Base-by-base conservation (phyloP, 23 red algal genomes). In the Gracilariopsis chorda region DNA sequence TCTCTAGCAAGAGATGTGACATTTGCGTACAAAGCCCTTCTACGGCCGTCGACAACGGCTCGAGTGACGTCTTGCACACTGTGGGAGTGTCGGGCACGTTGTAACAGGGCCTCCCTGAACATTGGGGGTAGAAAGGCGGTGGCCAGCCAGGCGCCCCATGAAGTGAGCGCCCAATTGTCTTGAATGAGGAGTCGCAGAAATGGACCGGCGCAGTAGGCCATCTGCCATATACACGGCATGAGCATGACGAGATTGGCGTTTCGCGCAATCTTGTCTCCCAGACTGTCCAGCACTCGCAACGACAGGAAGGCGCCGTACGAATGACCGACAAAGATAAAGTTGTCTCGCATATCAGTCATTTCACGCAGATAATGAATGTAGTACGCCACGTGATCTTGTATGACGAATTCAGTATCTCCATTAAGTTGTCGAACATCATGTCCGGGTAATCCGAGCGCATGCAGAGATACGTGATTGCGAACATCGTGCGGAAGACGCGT, bases 371-470 rank as follows among this genome's bases (percentile, higher is more conserved):
- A 95, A 0, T 48, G 7, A 1, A 41, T 52, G 40, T 70, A 84
- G 76, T 90, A 83, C 12, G 53, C 11, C 33, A 80, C 33, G 51
- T 95, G 93, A 32, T 95, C 93, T 21, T 67, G 42, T 33, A 95
- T 81, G 35, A 48, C 64, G 61, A 87, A 95, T 35, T 39, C 63
- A 10, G 55, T 44, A 19, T 67, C 71, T 16, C 36, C 84, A 63
- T 88, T 89, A 57, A 95, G 84, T 17, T 79, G 73, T 19, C 93
- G 51, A 10, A 95, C 34, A 49, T 95, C 93, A 61, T 95, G 93
- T 10, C 93, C 93, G 11, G 93, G 84, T 58, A 95, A 52, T 23
- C 93, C 93, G 1, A 95, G 51, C 19, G 67, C 93, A 35, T 95
- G 93, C 14, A 95, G 25, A 7, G 46, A 52, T 12, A 37, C 20